Base-by-base conservation (phyloP, 305 asterid genomes). In the Fraxinus xanthoxyloides region DNA sequence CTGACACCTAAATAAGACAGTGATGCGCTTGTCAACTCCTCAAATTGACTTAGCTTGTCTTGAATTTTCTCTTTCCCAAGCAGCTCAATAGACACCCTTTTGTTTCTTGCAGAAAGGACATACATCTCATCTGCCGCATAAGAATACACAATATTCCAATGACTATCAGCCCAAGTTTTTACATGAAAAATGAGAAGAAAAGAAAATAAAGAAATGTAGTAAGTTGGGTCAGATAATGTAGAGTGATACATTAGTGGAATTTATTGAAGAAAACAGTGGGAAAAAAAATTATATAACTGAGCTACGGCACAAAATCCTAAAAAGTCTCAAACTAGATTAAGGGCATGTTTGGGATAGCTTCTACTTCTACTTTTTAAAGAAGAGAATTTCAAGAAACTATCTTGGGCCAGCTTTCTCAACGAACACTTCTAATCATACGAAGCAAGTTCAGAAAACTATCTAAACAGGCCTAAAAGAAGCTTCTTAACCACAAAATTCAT, bases 81-180 rank as follows among this genome's bases (percentile, higher is more conserved):
- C 31, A 96, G 92, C 92, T 96, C 89, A 61, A 96, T 86, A 5
- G 99, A 86, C 59, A 96, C 97, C 79, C 91, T 91, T 84, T 91
- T 92, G 87, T 94, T 94, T 77, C 91, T 90, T n/a, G 98, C 90
- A 76, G 99, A 96, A 73, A 96, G 94, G 88, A 96, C 98, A 86
- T 96, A 96, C 99, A 96, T 96, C 89, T 94, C 99, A 82, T 96
- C 99, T 94, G 87, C 48, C 75, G 40, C 40, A 87, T 17, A 79
- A 85, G 79, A 54, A 48, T 82, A 19, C 24, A 82, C 19, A 77
- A 83, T 38, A 85, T 59, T 28, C 19, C 36, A 26, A 79, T 10
- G 28, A 86, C 59, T 79, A 78, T 59, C 35, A 67, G 76, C 31
- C 70, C 74, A 46, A 32, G 78, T 35, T 61, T 82, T 79, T 56